A percentile compares a stretch with the other conserved stretches of the same genome.
These are phyloP conservation scores for Phytopythium vexans DNA, from an alignment of 352 stramenopile genomes.

Conservation along the genomic window DNA sequence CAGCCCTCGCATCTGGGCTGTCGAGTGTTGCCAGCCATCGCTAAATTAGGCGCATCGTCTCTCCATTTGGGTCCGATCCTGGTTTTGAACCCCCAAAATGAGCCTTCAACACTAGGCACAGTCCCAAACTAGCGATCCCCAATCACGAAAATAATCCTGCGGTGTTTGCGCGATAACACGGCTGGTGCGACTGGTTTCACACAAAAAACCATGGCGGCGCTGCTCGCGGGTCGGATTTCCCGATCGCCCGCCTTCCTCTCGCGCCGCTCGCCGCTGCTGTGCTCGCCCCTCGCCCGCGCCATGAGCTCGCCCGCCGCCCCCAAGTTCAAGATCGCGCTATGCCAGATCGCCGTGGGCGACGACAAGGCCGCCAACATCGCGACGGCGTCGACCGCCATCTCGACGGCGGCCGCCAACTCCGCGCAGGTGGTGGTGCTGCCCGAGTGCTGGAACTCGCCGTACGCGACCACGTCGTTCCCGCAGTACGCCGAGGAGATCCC, in stretches of 20 bases:
- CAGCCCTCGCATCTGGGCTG: too few species aligned
- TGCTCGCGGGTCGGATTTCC: not conserved
- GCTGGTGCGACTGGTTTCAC: too few species aligned
- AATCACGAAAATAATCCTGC: too few species aligned
- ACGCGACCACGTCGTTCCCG: constrained; percentile 96
- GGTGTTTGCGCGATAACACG: too few species aligned
- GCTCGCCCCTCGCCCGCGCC: constrained; percentile 11
- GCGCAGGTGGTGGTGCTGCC: constrained; percentile 91
- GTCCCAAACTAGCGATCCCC: too few species aligned
- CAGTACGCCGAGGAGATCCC: constrained; percentile 97
- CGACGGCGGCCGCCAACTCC: constrained; percentile 65
- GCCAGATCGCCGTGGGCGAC: constrained; percentile 93
- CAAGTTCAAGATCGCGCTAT: constrained; percentile 92
- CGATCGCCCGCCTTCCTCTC: constrained; percentile 1
- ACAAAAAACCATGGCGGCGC: too few species aligned
- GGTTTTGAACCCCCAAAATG: too few species aligned
- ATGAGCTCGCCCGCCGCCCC: constrained; percentile 43
- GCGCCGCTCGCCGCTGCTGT: constrained; percentile 13
- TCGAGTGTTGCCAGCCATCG: too few species aligned
- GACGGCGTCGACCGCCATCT: constrained; percentile 55
- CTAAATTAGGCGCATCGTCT: too few species aligned
- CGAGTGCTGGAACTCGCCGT: constrained; percentile 97
- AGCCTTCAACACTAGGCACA: too few species aligned
- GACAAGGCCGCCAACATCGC: constrained; percentile 87
- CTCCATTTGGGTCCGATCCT: too few species aligned